These are phyloP conservation scores for Calocera viscosa DNA, from an alignment of 768 basidiomycete species.

Conservation along the genomic window DNA sequence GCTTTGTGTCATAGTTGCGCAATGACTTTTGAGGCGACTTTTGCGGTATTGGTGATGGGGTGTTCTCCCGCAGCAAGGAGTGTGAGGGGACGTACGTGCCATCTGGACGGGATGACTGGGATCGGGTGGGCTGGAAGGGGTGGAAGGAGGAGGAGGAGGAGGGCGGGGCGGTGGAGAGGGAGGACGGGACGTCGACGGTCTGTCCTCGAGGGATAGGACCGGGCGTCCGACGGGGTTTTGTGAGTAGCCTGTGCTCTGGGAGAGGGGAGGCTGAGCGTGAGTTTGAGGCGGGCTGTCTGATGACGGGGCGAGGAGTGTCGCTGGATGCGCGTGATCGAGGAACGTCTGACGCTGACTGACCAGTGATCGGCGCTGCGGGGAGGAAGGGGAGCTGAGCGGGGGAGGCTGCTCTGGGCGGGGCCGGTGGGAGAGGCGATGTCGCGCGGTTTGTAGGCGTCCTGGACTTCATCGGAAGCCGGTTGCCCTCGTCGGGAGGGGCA, in stretches of 20 bases:
- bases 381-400: not conserved
- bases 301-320: not conserved
- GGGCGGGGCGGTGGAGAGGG: not conserved
- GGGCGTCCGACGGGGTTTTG: not conserved
- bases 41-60: not conserved
- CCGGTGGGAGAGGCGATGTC: not conserved
- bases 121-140: not conserved
- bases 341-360: not conserved
- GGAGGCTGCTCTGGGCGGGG: not conserved
- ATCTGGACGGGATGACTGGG: not conserved
- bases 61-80: not conserved
- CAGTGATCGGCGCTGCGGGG: too few relatives aligned
- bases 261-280: not conserved
- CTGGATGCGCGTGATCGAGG: not conserved
- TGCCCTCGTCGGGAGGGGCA: not conserved
- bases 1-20: constrained; percentile 66
- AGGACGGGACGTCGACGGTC: not conserved
- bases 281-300: not conserved
- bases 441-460: not conserved
- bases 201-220: not conserved
- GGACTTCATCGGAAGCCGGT: not conserved
- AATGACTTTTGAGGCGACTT: constrained; percentile 35
- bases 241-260: not conserved
- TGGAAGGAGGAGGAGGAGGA: constrained; percentile 1
- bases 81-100: not conserved